These are phyloP conservation scores for Solanum stenotomum DNA, from an alignment of 257 asterid genomes.

Conservation along the genomic window DNA sequence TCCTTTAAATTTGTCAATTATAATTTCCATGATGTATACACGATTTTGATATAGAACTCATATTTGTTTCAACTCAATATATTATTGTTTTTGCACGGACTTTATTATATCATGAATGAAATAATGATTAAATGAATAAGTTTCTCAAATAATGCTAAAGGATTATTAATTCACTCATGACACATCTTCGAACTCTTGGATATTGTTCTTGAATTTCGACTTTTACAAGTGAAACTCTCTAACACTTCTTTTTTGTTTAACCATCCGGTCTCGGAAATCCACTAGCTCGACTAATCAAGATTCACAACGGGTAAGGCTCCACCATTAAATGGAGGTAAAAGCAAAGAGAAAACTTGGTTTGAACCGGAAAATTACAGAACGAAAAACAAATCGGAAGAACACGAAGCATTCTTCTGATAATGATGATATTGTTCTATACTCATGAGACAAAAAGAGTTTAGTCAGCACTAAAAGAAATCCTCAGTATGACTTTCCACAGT, in stretches of 20 bases:
- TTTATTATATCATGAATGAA: background rate
- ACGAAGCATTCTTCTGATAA: background rate
- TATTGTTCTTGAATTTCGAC: background rate
- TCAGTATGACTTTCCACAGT: conserved; percentile 71
- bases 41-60: background rate
- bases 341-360: background rate
- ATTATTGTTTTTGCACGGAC: background rate
- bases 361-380: background rate
- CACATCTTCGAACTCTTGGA: background rate
- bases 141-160: background rate
- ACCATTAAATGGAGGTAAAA: background rate
- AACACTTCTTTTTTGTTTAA: background rate
- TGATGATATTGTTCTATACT: background rate
- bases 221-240: background rate
- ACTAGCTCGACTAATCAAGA: background rate
- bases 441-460: background rate
- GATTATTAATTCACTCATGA: background rate
- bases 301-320: background rate
- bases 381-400: background rate
- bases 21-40: background rate
- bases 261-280: background rate
- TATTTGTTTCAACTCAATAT: background rate
- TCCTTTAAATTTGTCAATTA: background rate
- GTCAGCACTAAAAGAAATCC: background rate
- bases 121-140: background rate